Conservation (phyloP, 371 early-diverging fungal genomes). For the Mortierella sp. region DNA sequence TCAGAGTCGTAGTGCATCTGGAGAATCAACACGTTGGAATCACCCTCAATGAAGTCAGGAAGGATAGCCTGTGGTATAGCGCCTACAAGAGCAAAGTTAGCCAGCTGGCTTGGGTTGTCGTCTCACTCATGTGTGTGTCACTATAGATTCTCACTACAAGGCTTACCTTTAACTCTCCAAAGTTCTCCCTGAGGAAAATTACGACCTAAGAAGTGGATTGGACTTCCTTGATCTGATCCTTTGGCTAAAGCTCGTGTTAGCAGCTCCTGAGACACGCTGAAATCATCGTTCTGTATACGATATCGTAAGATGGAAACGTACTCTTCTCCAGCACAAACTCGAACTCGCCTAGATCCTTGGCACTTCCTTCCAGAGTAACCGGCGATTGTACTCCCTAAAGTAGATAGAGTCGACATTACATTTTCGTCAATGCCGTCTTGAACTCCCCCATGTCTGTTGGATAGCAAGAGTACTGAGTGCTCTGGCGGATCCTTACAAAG, state of each 20-base stretch:
- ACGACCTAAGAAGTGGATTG: slow-evolving; percentile 17
- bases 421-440: too few species aligned
- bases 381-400: slow-evolving; percentile 17
- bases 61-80: too few species aligned
- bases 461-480: too few species aligned
- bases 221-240: slow-evolving; percentile 6
- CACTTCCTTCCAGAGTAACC: slow-evolving; percentile 13
- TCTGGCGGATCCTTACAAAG: slow-evolving; percentile 56
- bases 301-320: slow-evolving; percentile 6
- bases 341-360: slow-evolving; percentile 34
- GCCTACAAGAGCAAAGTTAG: slow-evolving; percentile 21
- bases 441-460: too few species aligned
- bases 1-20: slow-evolving; percentile 67
- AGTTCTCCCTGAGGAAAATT: slow-evolving; percentile 12
- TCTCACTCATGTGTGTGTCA: slow-evolving; percentile 6
- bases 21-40: slow-evolving; percentile 61
- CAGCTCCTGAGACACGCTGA: too few species aligned
- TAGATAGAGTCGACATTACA: too few species aligned
- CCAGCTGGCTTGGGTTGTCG: slow-evolving; percentile 9
- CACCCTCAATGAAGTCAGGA: slow-evolving; percentile 2
- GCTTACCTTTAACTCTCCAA: slow-evolving; percentile 44
- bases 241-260: slow-evolving; percentile 16
- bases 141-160: slow-evolving; percentile 11
- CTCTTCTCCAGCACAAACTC: slow-evolving; percentile 36
- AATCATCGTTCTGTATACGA: neutral